Conservation (phyloP, 108 stramenopile genomes). For the Skeletonema menzelii region DNA sequence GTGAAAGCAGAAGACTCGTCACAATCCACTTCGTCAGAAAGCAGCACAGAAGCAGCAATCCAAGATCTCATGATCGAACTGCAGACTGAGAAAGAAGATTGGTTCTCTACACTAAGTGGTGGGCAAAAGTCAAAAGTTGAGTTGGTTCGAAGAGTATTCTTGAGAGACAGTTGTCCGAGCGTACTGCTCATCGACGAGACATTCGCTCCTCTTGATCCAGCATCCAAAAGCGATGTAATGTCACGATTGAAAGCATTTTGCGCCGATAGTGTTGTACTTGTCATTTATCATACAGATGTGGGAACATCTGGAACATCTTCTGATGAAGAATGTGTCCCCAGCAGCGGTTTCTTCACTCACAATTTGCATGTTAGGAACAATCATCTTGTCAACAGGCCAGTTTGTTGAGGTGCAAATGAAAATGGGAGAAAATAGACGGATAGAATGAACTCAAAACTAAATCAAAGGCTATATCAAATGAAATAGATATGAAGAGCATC, state of each 20-base stretch:
- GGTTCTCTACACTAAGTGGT: slow-evolving; percentile 85
- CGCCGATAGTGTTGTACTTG: slow-evolving; percentile 70
- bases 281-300: slow-evolving; percentile 92
- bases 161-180: slow-evolving; percentile 69
- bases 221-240: slow-evolving; percentile 82
- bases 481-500: too few species aligned
- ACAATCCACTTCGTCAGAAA: slow-evolving; percentile 24
- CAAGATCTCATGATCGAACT: slow-evolving; percentile 59
- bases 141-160: slow-evolving; percentile 79
- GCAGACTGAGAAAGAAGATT: slow-evolving; percentile 82
- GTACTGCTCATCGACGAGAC: slow-evolving; percentile 86
- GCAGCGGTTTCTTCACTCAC: slow-evolving; percentile 82
- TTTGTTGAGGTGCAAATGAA: slow-evolving; percentile 51
- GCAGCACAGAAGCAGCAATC: slow-evolving; percentile 19
- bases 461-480: neutral
- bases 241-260: slow-evolving; percentile 79
- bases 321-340: slow-evolving; percentile 68
- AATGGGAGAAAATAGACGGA: neutral
- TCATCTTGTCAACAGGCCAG: slow-evolving; percentile 51
- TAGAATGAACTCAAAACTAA: neutral
- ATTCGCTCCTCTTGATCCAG: slow-evolving; percentile 86
- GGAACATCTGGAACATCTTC: slow-evolving; percentile 33
- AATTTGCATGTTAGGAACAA: slow-evolving; percentile 85
- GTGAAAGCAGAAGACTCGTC: slow-evolving; percentile 21
- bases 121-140: slow-evolving; percentile 90